Percentiles rank a stretch among this genome's conserved stretches.
phyloP scores from a whole-genome alignment of 306 rosid species.

The Lagenaria siceraria region DNA sequence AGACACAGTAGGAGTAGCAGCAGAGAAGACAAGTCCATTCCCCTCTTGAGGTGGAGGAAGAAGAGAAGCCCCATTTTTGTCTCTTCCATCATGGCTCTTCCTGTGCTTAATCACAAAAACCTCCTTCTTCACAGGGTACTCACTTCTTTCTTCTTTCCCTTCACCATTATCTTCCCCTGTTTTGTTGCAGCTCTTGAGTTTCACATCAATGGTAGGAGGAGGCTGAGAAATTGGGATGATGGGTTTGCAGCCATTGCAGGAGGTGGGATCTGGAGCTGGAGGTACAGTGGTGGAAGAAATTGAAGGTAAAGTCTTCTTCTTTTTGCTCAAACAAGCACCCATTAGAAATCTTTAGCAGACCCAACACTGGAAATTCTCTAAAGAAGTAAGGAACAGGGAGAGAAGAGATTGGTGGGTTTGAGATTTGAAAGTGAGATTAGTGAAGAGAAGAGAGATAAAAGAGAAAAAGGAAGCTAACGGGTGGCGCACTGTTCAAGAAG shows the following conservation, averaged over 20 bases:
- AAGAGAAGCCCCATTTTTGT: constrained; percentile 15
- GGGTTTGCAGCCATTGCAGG: background rate
- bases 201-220: background rate
- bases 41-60: background rate
- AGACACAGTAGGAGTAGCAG: background rate
- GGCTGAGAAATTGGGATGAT: background rate
- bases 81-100: constrained; percentile 74
- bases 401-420: background rate
- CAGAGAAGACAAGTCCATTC: background rate
- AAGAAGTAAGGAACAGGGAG: background rate
- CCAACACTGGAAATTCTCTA: background rate
- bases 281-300: constrained; percentile 16
- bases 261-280: constrained; percentile 11
- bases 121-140: constrained; percentile 46
- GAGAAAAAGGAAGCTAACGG: background rate
- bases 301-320: constrained; percentile 30
- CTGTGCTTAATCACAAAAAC: constrained; percentile 69
- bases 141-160: constrained; percentile 8
- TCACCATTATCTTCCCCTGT: constrained; percentile 15
- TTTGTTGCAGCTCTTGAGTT: constrained; percentile 17
- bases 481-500: constrained; percentile 24
- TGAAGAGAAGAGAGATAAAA: background rate
- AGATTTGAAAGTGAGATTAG: background rate
- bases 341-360: constrained; percentile 15
- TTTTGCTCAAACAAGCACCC: constrained; percentile 90